A percentile compares a stretch with the other conserved stretches of the same genome.
Conservation (phyloP, 139 green algal genomes). For the Medakamo hakoo region DNA sequence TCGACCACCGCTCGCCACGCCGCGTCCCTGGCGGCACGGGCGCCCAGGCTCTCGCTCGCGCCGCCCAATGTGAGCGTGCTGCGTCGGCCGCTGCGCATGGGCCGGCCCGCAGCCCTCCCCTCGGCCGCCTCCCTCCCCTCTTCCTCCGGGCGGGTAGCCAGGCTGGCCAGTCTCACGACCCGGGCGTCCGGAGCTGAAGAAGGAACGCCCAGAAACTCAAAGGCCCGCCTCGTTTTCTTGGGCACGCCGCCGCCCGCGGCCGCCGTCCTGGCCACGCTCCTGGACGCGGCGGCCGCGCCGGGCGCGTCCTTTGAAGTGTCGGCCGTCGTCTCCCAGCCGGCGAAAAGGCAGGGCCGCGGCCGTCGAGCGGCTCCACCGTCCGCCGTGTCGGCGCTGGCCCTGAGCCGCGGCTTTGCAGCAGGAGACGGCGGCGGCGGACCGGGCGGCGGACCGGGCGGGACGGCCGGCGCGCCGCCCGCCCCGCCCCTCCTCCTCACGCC, state of each 20-base stretch:
- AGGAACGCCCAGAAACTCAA: too few species aligned
- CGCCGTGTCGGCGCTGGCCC: slow-evolving; percentile 34
- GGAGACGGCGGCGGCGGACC: slow-evolving; percentile 20
- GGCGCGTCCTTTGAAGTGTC: slow-evolving; percentile 45
- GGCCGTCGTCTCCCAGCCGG: slow-evolving; percentile 69
- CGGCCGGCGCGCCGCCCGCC: slow-evolving; percentile 20
- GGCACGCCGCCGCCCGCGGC: slow-evolving; percentile 22
- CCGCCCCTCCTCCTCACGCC: background rate
- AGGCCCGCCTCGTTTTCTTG: background rate
- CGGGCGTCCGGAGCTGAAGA: background rate
- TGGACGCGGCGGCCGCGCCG: slow-evolving; percentile 27
- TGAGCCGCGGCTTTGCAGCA: background rate
- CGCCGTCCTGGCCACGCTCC: slow-evolving; percentile 40
- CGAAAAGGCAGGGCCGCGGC: slow-evolving; percentile 47
- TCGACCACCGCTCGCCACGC: too few species aligned
- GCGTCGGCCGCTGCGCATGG: background rate
- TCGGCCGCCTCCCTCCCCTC: background rate
- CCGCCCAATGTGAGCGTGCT: too few species aligned
- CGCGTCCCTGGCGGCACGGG: too few species aligned
- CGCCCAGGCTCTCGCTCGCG: too few species aligned
- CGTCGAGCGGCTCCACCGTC: slow-evolving; percentile 31
- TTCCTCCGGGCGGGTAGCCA: too few species aligned
- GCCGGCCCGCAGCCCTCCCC: background rate
- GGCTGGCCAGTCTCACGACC: background rate
- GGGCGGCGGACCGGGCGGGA: slow-evolving; percentile 25